Evolutionary conservation across 2,329 filamentous ascomycete genomes (phyloP), one percentile per base, ranked within the genome.

Genomic region (Calonectria hawksworthii): DNA sequence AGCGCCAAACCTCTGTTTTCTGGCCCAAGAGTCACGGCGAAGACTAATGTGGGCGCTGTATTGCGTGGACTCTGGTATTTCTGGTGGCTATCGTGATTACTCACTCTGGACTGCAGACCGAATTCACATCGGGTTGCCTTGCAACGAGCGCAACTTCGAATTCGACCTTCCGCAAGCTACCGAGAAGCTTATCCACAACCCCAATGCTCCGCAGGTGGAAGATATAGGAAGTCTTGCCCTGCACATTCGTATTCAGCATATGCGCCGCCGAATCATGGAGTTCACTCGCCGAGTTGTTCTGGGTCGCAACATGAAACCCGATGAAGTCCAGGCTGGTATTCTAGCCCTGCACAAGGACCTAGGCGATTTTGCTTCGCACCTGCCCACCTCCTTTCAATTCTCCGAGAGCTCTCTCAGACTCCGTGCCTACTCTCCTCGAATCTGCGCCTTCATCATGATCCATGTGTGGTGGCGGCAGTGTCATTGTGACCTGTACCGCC

Each of bases 381-480:
- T 92, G 7, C 90, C 90, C 1, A 84, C 87, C 0, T 91, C 89
- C 13, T 92, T 92, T 77, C 88, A 89, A 61, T 92, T 90, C 81
- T 91, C 89, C 14, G 90, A 91, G 74, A 88, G 86, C 75, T 91
- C 91, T 36, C 83, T 91, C 5, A 87, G 89, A 18, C 83, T 92
- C 30, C 87, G 90, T 8, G 89, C 89, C 3, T 92, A 91, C 77
- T 92, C 90, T 1, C 88, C 90, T 2, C 85, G 90, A 4, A 86
- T 92, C 7, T 90, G 89, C 74, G 89, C 90, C 52, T 92, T 90
- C 73, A 84, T 91, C 78, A 91, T 91, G 89, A 91, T 91, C 13
- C 90, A 92, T 75, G 85, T 92, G 11, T 90, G 88, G 89, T 91
- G 89, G 89, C 86, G 89, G 34, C 90, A 91, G 75, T 92, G 90